phyloP scores from a whole-genome alignment of 805 yeast genomes.

The Ogataea corticis region DNA sequence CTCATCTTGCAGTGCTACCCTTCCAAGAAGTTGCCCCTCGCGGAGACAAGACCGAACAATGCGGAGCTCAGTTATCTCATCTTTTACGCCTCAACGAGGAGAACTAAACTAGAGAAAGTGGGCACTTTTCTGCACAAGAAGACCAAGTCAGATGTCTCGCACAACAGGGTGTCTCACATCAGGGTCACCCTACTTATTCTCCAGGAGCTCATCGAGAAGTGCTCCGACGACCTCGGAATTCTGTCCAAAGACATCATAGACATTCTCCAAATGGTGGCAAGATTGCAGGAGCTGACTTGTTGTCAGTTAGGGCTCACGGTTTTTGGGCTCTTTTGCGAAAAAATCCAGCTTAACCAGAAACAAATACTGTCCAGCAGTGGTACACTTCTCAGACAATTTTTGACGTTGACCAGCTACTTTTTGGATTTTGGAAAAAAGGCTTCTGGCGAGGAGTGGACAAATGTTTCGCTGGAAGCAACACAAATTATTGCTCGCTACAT shows the following conservation, averaged over 20 bases:
- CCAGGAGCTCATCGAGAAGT: slow-evolving; percentile 66
- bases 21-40: slow-evolving; percentile 57
- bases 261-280: slow-evolving; percentile 54
- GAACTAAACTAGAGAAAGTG: slow-evolving; percentile 87
- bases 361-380: slow-evolving; percentile 47
- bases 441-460: slow-evolving; percentile 42
- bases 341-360: slow-evolving; percentile 28
- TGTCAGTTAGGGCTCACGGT: slow-evolving; percentile 45
- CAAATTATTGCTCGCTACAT: slow-evolving; percentile 36
- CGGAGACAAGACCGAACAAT: slow-evolving; percentile 88
- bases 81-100: slow-evolving; percentile 86
- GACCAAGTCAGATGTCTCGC: slow-evolving; percentile 58
- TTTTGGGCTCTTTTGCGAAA: slow-evolving; percentile 32
- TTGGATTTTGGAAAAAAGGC: slow-evolving; percentile 25
- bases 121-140: slow-evolving; percentile 65
- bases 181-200: slow-evolving; percentile 78
- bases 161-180: slow-evolving; percentile 72
- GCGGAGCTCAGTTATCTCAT: slow-evolving; percentile 86
- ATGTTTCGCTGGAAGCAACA: slow-evolving; percentile 42
- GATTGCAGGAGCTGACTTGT: slow-evolving; percentile 60
- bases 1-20: slow-evolving; percentile 91
- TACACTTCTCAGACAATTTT: slow-evolving; percentile 41
- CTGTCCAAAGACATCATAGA: slow-evolving; percentile 69
- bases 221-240: slow-evolving; percentile 81
- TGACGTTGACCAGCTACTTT: slow-evolving; percentile 27